Percentiles rank a stretch among this genome's conserved stretches.
Conservation (phyloP, 1,139 yeast genomes). For the Candida neerlandica region DNA sequence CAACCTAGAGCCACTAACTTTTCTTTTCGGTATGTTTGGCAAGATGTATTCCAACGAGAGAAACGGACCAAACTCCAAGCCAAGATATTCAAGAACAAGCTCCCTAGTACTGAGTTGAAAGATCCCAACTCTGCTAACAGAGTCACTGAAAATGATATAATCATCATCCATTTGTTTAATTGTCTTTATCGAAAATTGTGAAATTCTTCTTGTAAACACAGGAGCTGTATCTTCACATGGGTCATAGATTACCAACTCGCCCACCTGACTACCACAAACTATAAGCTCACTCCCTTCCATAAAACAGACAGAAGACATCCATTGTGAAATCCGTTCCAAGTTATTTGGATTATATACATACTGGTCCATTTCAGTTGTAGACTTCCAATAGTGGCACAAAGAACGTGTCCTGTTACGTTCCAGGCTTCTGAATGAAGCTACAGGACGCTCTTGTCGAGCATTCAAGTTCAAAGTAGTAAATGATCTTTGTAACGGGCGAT, state of each 20-base stretch:
- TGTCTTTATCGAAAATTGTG: conserved; percentile 32
- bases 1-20: conserved; percentile 6
- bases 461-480: conserved; percentile 15
- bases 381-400: conserved; percentile 25
- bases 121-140: conserved; percentile 36
- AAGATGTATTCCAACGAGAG: conserved; percentile 14
- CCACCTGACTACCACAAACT: conserved; percentile 40
- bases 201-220: conserved; percentile 22
- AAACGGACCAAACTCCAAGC: conserved; percentile 33
- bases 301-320: conserved; percentile 27
- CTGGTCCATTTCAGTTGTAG: conserved; percentile 19
- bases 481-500: conserved; percentile 16
- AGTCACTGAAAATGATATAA: conserved; percentile 30
- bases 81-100: conserved; percentile 22
- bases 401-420: conserved; percentile 22
- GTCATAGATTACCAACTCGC: conserved; percentile 29
- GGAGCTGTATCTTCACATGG: conserved; percentile 20
- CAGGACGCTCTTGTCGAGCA: not conserved
- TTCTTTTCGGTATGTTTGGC: conserved; percentile 9
- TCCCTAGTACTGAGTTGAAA: conserved; percentile 24
- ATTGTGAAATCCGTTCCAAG: conserved; percentile 23
- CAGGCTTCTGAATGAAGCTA: conserved; percentile 4
- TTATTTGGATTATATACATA: conserved; percentile 23
- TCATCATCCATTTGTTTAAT: conserved; percentile 23
- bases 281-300: conserved; percentile 18